Evolutionary conservation across 2,329 filamentous ascomycete species (phyloP).

Genomic region (Colletotrichum kahawae): DNA sequence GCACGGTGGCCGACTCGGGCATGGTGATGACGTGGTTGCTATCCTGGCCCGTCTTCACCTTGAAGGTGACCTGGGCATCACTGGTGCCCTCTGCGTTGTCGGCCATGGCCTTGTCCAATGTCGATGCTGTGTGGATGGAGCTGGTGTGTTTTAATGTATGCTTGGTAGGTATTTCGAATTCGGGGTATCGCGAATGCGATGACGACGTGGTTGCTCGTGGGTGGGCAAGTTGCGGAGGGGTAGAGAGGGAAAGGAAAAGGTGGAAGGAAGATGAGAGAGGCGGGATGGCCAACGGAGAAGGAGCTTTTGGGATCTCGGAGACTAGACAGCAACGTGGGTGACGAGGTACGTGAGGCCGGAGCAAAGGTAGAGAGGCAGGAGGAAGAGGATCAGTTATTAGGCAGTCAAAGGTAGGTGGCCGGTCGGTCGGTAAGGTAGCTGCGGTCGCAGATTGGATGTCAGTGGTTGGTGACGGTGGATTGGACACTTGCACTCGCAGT

Average conservation of each 20-base stretch:
- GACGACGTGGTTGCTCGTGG: background rate
- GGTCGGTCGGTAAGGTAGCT: conserved; percentile 1
- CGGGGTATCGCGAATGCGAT: background rate
- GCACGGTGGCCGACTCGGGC: conserved; percentile 74
- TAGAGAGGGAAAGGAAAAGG: background rate
- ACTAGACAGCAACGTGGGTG: background rate
- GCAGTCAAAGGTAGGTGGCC: background rate
- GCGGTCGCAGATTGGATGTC: conserved; percentile 14
- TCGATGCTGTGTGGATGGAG: background rate
- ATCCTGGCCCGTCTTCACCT: conserved; percentile 95
- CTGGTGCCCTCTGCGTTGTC: conserved; percentile 65
- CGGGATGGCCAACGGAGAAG: background rate
- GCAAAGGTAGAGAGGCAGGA: background rate
- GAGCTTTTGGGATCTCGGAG: conserved; percentile 1
- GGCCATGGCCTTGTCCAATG: conserved; percentile 55
- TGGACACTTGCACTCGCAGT: background rate
- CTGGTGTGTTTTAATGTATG: background rate
- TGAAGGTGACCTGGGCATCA: conserved; percentile 88
- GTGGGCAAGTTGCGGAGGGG: background rate
- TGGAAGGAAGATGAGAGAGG: background rate
- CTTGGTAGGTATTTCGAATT: background rate
- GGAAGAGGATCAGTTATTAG: background rate
- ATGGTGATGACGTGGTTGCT: conserved; percentile 85
- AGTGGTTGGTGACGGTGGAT: conserved; percentile 11
- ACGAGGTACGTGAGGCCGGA: background rate